Evolutionary conservation across 2,329 filamentous ascomycete genomes (phyloP).

Genomic region (Acrodontium crateriforme): DNA sequence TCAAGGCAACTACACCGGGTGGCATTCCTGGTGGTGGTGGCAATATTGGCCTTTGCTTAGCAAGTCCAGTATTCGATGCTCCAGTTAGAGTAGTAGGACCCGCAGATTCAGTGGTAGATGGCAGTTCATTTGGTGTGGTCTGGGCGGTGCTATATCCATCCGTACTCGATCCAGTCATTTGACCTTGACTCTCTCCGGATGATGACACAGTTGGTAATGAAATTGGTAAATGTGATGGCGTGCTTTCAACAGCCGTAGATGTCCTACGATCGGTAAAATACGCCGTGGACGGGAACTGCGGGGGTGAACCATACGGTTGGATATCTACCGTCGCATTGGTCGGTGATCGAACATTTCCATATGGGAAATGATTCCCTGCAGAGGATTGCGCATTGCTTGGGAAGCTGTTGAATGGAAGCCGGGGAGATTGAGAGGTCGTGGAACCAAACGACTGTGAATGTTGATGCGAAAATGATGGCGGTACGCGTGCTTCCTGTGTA

Average conservation of each 20-base stretch:
- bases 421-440: conserved; percentile 16
- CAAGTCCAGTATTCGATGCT: too few relatives aligned
- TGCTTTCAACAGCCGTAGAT: conserved; percentile 7
- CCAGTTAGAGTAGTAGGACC: too few relatives aligned
- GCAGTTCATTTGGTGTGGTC: conserved; percentile 22
- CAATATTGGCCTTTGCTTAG: conserved; percentile 11
- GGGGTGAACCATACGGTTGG: conserved; percentile 13
- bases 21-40: conserved; percentile 24
- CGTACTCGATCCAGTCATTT: conserved; percentile 13
- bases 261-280: conserved; percentile 14
- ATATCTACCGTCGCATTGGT: conserved; percentile 12
- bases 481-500: conserved; percentile 10
- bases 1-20: conserved; percentile 14
- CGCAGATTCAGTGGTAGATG: conserved; percentile 18
- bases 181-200: conserved; percentile 18
- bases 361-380: conserved; percentile 10
- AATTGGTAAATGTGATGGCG: conserved; percentile 5
- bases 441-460: conserved; percentile 18
- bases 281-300: conserved; percentile 5
- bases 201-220: conserved; percentile 17
- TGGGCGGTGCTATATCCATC: conserved; percentile 23
- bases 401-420: conserved; percentile 13
- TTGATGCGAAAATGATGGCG: conserved; percentile 9
- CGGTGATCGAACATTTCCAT: conserved; percentile 11
- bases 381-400: conserved; percentile 15